A percentile compares a stretch with the other conserved stretches of the same genome.
Conservation (phyloP, 208 protist species). For the Balamuthia mandrillaris region DNA sequence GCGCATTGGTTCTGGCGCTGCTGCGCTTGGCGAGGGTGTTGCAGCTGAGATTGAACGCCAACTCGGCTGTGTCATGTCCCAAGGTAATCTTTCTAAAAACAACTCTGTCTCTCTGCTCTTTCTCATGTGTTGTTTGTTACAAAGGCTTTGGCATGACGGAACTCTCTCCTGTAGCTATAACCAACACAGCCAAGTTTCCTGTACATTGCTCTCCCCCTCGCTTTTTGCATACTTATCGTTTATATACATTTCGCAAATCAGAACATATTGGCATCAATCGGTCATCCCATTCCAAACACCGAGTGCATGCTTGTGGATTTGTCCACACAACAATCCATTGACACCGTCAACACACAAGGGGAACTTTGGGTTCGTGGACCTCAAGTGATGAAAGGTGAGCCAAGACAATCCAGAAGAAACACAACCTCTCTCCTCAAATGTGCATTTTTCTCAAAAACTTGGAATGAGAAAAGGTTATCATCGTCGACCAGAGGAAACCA, state of each 20-base stretch:
- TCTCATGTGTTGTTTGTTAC: no score
- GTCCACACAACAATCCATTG: neutral
- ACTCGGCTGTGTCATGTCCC: slow-evolving; percentile 49
- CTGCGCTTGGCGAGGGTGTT: slow-evolving; percentile 65
- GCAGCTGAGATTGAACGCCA: slow-evolving; percentile 34
- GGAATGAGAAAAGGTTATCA: neutral
- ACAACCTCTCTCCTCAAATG: neutral
- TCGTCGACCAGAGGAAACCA: neutral
- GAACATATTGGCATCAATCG: neutral
- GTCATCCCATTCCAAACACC: neutral
- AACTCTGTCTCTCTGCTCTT: no score
- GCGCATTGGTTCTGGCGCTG: slow-evolving; percentile 57
- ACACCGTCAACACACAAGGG: neutral
- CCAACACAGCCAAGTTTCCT: neutral
- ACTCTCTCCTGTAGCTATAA: slow-evolving; percentile 64
- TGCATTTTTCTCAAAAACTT: neutral
- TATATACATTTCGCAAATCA: neutral
- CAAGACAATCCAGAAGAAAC: neutral
- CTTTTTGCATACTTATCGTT: neutral
- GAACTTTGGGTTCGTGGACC: neutral
- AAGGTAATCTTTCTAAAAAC: no score
- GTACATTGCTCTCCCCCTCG: no score
- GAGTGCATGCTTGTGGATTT: slow-evolving; percentile 1
- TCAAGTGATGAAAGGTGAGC: neutral
- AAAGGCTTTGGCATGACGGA: slow-evolving; percentile 82